Conservation (phyloP, 2,329 filamentous ascomycete genomes). For the Nemania sp. region DNA sequence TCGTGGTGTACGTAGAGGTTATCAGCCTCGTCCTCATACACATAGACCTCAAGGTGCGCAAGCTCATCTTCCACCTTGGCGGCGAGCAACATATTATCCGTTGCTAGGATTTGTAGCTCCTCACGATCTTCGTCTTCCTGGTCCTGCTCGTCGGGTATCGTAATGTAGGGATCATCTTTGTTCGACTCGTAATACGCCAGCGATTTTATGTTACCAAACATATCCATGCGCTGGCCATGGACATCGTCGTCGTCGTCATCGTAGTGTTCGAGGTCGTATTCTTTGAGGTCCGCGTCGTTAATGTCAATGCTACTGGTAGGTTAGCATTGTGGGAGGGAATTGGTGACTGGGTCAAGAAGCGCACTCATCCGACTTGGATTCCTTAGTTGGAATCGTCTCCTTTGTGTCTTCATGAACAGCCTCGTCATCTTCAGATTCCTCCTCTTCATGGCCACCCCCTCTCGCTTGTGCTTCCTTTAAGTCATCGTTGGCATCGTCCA, state of each 20-base stretch:
- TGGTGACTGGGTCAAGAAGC: neutral
- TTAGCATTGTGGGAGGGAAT: constrained; percentile 6
- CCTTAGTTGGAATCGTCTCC: constrained; percentile 4
- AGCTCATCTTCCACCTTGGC: constrained; percentile 97
- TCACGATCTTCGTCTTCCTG: constrained; percentile 89
- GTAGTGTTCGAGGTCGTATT: constrained; percentile 96
- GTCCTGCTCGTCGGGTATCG: constrained; percentile 70
- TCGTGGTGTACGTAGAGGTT: constrained; percentile 99
- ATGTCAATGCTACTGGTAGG: constrained; percentile 50
- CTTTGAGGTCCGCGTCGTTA: constrained; percentile 86
- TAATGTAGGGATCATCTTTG: constrained; percentile 96
- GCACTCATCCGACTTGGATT: constrained; percentile 33
- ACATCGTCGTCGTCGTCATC: constrained; percentile 78
- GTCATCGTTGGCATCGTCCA: constrained; percentile 91
- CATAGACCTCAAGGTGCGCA: constrained; percentile 93
- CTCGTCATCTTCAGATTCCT: neutral
- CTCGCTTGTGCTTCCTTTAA: constrained; percentile 70
- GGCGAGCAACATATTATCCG: constrained; percentile 89
- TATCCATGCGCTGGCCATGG: constrained; percentile 76
- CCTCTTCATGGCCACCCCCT: constrained; percentile 27
- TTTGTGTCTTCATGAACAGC: neutral
- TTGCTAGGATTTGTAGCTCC: constrained; percentile 89
- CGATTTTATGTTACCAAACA: constrained; percentile 95
- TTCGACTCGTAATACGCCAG: constrained; percentile 93
- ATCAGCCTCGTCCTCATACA: constrained; percentile 93